Evolutionary conservation across 495 filamentous ascomycete genomes (phyloP), one percentile per base, ranked within the genome.

Genomic region (Xylaria sp.): DNA sequence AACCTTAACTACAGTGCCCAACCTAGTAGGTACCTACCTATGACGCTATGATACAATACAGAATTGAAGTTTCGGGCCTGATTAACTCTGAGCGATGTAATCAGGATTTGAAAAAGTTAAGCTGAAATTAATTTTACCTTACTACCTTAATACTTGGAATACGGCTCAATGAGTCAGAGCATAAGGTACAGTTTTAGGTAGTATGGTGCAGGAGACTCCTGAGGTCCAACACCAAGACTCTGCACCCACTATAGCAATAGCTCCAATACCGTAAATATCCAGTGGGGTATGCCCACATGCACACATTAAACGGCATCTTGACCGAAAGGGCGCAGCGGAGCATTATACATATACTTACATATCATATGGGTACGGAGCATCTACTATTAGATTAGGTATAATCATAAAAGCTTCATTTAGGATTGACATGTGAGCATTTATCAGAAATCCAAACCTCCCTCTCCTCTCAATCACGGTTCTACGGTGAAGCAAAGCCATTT

Each of bases 1-100:
- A 63, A 44, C 40, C 11, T 46, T 44, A 63, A 63, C 9, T 17
- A n/a, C n/a, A n/a, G n/a, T n/a, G n/a, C n/a, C n/a, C n/a, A n/a
- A n/a, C n/a, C n/a, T n/a, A n/a, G n/a, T n/a, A n/a, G n/a, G n/a
- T n/a, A n/a, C n/a, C n/a, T n/a, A 11, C 29, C 17, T 15, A 62
- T 44, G 40, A n/a, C n/a, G n/a, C n/a, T 37, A 37, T 8, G 4
- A 8, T 4, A 37, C 35, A 37, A 63, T 48, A 29, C 17, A 63
- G 48, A 46, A 35, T 59, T 59, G 12, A 19, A 15, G 33, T 59
- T 59, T 33, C 57, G 17, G 31, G 1, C 4, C 17, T 59, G n/a
- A 31, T 55, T 55, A 29, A 55, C 52, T 31, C 26, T 31, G 0
- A 11, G 14, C 29, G 3, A 55, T 9, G 50, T 55, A 12, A 26